Base-by-base conservation (phyloP, 106 monocot genomes). In the Platanthera zijinensis region DNA sequence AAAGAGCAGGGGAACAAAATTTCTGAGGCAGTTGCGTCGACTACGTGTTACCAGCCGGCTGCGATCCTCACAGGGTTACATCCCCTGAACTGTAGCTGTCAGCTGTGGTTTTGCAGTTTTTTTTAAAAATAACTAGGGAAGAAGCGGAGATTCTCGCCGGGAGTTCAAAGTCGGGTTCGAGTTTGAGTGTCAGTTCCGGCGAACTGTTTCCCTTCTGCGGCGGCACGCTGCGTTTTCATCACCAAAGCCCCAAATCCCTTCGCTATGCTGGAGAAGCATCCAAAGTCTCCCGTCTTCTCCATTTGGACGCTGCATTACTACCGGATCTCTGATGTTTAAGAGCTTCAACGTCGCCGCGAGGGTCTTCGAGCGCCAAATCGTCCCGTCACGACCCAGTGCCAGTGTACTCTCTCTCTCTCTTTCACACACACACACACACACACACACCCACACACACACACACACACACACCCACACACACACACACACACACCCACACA, bases 281-380 rank as follows among this genome's bases (percentile, higher is more conserved):
- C 6, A 14, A 47, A 48, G 5, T 70, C 48, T 6, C n/a, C 48
- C n/a, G 14, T 6, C 32, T 70, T 4, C 48, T 25, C 70, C 70
- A 70, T 48, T 48, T 17, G 46, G 48, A 13, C 6, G 5, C 17
- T 70, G 1, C 11, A 14, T 47, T 10, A 17, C 66, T 15, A 48
- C 51, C 22, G 53, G 7, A 21, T 59, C 28, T n/a, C 76, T 73
- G 64, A 88, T 91, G 86, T 94, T 92, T 69, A 82, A 82, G 86
- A 92, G 92, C 87, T 87, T 68, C 66, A 99, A 99, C 77, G 56
- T 99, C 69, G 71, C 99, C 48, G 86, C 99, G 53, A 88, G 99
- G 88, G 77, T 99, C 56, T 99, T 99, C 90, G 99, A 99, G 83
- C 94, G 99, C 75, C 94, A 99, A 85, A 81, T 99, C 76, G 68